Conservation (phyloP, 2,329 filamentous ascomycete genomes). For the Colletotrichum viniferum region DNA sequence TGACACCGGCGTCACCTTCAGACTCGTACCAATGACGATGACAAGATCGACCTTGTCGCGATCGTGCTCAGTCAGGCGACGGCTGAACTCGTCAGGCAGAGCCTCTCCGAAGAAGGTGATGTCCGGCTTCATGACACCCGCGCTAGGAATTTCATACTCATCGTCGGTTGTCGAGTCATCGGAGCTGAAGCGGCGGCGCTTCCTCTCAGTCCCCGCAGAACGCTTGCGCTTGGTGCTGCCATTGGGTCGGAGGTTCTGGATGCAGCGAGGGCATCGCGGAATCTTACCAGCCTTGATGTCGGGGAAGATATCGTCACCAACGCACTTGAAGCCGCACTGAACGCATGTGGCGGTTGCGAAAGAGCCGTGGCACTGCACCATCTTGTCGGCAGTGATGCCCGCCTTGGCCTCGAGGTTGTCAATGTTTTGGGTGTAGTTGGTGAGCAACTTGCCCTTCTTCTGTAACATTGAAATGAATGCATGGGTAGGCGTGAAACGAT, state of each 20-base stretch:
- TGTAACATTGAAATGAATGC: slow-evolving; percentile 91
- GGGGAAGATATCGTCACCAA: slow-evolving; percentile 78
- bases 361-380: slow-evolving; percentile 95
- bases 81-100: slow-evolving; percentile 82
- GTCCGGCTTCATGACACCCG: slow-evolving; percentile 93
- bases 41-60: slow-evolving; percentile 83
- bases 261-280: slow-evolving; percentile 77
- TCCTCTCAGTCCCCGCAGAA: slow-evolving; percentile 39
- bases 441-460: slow-evolving; percentile 85
- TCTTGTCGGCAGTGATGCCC: slow-evolving; percentile 78
- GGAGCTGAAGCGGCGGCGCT: slow-evolving; percentile 40
- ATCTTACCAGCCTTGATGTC: slow-evolving; percentile 79
- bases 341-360: slow-evolving; percentile 93
- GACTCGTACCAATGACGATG: slow-evolving; percentile 92
- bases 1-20: slow-evolving; percentile 94
- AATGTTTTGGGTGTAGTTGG: slow-evolving; percentile 98
- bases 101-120: slow-evolving; percentile 98
- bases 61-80: slow-evolving; percentile 81
- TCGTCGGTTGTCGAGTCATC: slow-evolving; percentile 48
- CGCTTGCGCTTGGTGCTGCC: slow-evolving; percentile 42
- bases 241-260: slow-evolving; percentile 51
- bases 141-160: slow-evolving; percentile 61
- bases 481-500: slow-evolving; percentile 89
- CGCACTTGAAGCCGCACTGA: slow-evolving; percentile 75
- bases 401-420: slow-evolving; percentile 93